Evolutionary conservation across 2,329 filamentous ascomycete species (phyloP).

Genomic region (Trichoderma koningii): DNA sequence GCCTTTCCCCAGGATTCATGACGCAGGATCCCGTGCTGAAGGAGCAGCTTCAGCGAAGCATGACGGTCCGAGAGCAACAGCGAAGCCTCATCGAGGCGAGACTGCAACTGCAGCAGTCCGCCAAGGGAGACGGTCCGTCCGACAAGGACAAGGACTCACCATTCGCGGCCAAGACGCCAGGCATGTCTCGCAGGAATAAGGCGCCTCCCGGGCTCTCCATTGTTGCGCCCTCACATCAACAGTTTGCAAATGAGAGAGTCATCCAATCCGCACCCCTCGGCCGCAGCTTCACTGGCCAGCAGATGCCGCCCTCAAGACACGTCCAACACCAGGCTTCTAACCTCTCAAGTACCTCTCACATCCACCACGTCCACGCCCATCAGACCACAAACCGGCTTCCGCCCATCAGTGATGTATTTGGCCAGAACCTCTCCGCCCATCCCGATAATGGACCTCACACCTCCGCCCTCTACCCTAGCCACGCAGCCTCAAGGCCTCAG

Average conservation of each 20-base stretch:
- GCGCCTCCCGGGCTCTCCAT: conserved; percentile 90
- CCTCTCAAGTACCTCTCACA: conserved; percentile 81
- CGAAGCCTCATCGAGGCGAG: conserved; percentile 91
- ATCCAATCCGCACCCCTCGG: conserved; percentile 95
- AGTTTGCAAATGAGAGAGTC: conserved; percentile 90
- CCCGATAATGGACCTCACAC: conserved; percentile 51
- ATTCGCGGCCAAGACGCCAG: conserved; percentile 70
- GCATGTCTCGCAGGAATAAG: conserved; percentile 72
- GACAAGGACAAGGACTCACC: conserved; percentile 58
- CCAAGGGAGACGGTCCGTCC: conserved; percentile 68
- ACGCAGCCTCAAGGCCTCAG: conserved; percentile 66
- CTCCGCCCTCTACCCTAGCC: conserved; percentile 56
- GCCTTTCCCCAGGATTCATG: conserved; percentile 91
- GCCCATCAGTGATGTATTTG: conserved; percentile 93
- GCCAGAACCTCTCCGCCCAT: conserved; percentile 69
- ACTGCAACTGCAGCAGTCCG: conserved; percentile 74
- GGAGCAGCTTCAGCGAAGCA: conserved; percentile 89
- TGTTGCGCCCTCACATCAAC: conserved; percentile 87
- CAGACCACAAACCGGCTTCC: conserved; percentile 92
- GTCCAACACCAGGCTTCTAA: conserved; percentile 80
- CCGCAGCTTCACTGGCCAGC: conserved; percentile 91
- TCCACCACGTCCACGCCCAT: conserved; percentile 83
- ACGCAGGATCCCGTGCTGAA: conserved; percentile 97
- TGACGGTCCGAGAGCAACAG: conserved; percentile 92
- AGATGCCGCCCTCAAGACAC: conserved; percentile 75